phyloP scores from a whole-genome alignment of 2,329 filamentous ascomycete species.

The Didymella lethalis region DNA sequence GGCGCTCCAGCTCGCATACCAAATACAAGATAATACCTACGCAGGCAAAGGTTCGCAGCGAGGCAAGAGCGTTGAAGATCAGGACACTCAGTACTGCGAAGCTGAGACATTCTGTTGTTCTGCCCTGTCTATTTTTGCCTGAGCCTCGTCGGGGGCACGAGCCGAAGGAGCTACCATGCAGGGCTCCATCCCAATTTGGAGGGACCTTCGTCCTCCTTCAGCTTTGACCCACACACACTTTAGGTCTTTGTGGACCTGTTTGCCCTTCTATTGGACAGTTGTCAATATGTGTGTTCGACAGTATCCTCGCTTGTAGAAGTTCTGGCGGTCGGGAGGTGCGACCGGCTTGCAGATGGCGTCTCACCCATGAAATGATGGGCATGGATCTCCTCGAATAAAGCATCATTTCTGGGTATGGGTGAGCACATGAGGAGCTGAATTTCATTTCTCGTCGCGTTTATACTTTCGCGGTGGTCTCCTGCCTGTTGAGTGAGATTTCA shows the following conservation, averaged over 20 bases:
- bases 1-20: neutral
- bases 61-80: neutral
- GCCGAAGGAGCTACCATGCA: neutral
- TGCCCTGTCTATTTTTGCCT: neutral
- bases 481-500: neutral
- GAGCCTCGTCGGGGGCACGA: conserved; percentile 8
- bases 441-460: conserved; percentile 4
- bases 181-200: conserved; percentile 1
- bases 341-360: conserved; percentile 23
- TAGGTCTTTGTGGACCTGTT: neutral
- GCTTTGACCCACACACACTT: neutral
- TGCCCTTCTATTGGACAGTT: neutral
- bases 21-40: neutral
- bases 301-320: neutral
- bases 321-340: conserved; percentile 11
- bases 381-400: conserved; percentile 18
- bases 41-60: neutral
- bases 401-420: neutral
- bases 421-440: conserved; percentile 16
- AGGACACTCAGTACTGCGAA: neutral
- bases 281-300: neutral
- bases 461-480: conserved; percentile 6
- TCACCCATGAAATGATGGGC: conserved; percentile 12
- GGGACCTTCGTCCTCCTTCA: conserved; percentile 10
- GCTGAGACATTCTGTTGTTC: conserved; percentile 1